Evolutionary conservation across 495 filamentous ascomycete genomes (phyloP), one percentile per base, ranked within the genome.

Genomic region (Tricharina praecox): DNA sequence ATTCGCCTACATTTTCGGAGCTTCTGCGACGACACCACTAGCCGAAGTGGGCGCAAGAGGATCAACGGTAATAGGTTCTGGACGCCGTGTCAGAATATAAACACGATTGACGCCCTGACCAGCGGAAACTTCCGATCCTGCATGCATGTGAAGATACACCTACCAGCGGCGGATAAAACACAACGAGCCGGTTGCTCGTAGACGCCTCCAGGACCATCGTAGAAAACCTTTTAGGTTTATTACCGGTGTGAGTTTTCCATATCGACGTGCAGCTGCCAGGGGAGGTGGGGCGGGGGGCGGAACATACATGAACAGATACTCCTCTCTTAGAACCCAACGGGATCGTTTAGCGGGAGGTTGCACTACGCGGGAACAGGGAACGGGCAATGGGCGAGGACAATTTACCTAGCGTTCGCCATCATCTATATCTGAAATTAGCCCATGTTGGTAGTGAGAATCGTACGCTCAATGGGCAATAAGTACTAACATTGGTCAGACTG

Each of bases 21-120:
- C 36, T 73, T 71, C 50, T 78, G 77, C 9, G 82, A 73, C 2
- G 82, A 69, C 18, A 93, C 55, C 50, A 87, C 72, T 20, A 93
- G 66, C 50, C 87, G 74, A 49, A 93, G 66, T 1, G 88, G 88
- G 30, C 88, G 80, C 54, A 94, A 78, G 50, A 86, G 72, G 35
- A 83, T 66, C 38, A 93, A 72, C 0, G 87, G 80, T 34, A 95
- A 71, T 15, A 96, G 70, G 63, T 95, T 94, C 79, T 82, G 58
- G 37, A 51, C 30, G 30, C n/a, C n/a, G n/a, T n/a, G n/a, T n/a
- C n/a, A n/a, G n/a, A n/a, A n/a, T n/a, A n/a, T n/a, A n/a, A 23
- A 63, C 36, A 66, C 68, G 33, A 62, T 49, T 52, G 60, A 37
- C 16, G 16, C 3, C 18, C 39, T 15, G 20, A 43, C 18, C 7